Conservation (phyloP, 108 stramenopile species). For the Chaetoceros tenuissimus region DNA sequence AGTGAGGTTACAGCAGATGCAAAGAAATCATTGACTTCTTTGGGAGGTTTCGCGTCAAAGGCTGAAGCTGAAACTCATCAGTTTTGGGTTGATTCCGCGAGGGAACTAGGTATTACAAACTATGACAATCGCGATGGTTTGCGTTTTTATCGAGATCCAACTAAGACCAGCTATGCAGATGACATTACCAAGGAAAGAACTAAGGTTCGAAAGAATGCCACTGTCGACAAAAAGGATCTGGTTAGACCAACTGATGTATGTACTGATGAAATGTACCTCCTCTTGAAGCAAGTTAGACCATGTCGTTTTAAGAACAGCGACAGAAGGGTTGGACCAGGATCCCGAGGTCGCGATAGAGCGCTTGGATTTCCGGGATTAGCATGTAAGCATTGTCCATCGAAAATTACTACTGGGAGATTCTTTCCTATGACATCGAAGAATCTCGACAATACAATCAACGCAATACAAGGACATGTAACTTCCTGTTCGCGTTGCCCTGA, state of each 20-base stretch:
- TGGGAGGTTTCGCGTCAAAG: slow-evolving; percentile 56
- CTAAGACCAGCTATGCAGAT: slow-evolving; percentile 66
- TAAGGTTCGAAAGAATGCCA: slow-evolving; percentile 12
- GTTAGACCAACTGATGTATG: slow-evolving; percentile 46
- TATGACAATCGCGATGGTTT: slow-evolving; percentile 38
- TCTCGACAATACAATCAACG: slow-evolving; percentile 67
- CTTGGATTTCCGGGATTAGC: slow-evolving; percentile 47
- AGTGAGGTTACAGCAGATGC: slow-evolving; percentile 49
- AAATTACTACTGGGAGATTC: slow-evolving; percentile 45
- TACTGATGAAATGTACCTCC: slow-evolving; percentile 65
- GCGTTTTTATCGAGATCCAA: slow-evolving; percentile 52
- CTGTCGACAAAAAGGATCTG: slow-evolving; percentile 27
- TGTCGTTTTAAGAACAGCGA: slow-evolving; percentile 72
- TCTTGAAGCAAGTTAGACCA: slow-evolving; percentile 65
- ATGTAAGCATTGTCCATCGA: slow-evolving; percentile 41
- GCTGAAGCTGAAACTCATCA: slow-evolving; percentile 46
- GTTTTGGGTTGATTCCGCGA: slow-evolving; percentile 68
- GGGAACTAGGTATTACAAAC: slow-evolving; percentile 61
- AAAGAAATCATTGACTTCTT: slow-evolving; percentile 51
- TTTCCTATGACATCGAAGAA: slow-evolving; percentile 81
- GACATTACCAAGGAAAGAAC: slow-evolving; percentile 39
- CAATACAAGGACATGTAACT: slow-evolving; percentile 46
- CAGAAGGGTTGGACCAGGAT: slow-evolving; percentile 51
- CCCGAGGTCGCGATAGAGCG: slow-evolving; percentile 56
- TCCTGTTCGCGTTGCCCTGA: slow-evolving; percentile 57